Evolutionary conservation across 176 grass and related monocot species (phyloP).

Genomic region (Phragmites australis): DNA sequence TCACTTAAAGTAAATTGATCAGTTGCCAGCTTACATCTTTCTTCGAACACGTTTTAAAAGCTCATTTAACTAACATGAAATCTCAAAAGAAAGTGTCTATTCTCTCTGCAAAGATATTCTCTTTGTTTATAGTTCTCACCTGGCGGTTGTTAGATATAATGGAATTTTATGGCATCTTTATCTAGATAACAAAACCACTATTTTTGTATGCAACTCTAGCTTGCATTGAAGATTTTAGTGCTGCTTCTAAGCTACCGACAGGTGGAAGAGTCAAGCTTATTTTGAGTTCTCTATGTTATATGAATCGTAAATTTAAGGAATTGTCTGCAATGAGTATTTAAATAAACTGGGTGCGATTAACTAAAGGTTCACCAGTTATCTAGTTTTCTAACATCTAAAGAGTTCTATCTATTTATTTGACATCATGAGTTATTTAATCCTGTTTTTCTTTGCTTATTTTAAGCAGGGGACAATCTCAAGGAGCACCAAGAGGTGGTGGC

Average conservation of each 20-base stretch:
- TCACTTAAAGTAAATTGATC: background rate
- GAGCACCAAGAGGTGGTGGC: constrained; percentile 60
- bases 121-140: background rate
- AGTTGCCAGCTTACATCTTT: background rate
- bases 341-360: background rate
- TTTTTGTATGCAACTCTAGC: background rate
- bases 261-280: background rate
- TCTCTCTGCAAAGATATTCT: background rate
- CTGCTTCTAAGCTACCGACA: background rate
- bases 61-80: background rate
- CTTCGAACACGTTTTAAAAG: background rate
- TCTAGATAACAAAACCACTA: background rate
- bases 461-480: constrained; percentile 65
- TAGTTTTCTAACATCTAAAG: background rate
- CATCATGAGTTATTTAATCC: background rate
- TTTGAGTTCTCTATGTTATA: background rate
- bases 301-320: background rate
- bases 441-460: constrained; percentile 31
- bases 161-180: background rate
- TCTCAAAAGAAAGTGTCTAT: background rate
- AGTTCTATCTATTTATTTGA: background rate
- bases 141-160: background rate
- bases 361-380: background rate
- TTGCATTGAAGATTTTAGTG: background rate
- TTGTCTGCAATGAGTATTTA: background rate